phyloP scores from a whole-genome alignment of 106 monocot genomes.

The Phalaenopsis equestris region DNA sequence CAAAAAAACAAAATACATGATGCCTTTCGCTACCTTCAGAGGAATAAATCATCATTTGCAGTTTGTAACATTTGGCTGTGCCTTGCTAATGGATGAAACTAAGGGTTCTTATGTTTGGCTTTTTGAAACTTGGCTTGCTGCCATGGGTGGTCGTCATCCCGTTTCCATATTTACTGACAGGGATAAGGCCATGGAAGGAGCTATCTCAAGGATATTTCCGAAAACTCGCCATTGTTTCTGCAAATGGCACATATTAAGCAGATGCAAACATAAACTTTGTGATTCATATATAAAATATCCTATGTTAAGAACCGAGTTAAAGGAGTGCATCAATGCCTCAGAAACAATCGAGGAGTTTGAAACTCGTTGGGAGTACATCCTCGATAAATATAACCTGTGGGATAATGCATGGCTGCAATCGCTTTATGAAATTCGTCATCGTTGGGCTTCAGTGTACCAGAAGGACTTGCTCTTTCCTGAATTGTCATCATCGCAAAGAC shows the following conservation, averaged over 20 bases:
- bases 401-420: slow-evolving; percentile 75
- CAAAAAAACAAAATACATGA: slow-evolving; percentile 93
- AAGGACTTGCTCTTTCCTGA: slow-evolving; percentile 63
- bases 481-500: slow-evolving; percentile 36
- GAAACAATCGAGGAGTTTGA: slow-evolving; percentile 72
- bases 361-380: slow-evolving; percentile 66
- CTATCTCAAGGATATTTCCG: slow-evolving; percentile 63
- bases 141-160: slow-evolving; percentile 71
- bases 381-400: slow-evolving; percentile 64
- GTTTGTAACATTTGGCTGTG: slow-evolving; percentile 71
- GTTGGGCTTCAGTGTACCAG: slow-evolving; percentile 63
- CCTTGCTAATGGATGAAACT: slow-evolving; percentile 87
- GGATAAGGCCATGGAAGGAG: slow-evolving; percentile 87
- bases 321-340: slow-evolving; percentile 50
- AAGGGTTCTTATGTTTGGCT: slow-evolving; percentile 91
- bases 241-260: slow-evolving; percentile 76
- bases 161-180: slow-evolving; percentile 52
- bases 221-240: too few species aligned
- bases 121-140: slow-evolving; percentile 84
- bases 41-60: slow-evolving; percentile 90
- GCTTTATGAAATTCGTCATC: slow-evolving; percentile 38
- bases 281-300: slow-evolving; percentile 60
- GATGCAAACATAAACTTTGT: slow-evolving; percentile 77
- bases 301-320: slow-evolving; percentile 52
- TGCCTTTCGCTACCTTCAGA: slow-evolving; percentile 84